Conservation (phyloP, 140 eudicot species). For the Senecio squalidus region DNA sequence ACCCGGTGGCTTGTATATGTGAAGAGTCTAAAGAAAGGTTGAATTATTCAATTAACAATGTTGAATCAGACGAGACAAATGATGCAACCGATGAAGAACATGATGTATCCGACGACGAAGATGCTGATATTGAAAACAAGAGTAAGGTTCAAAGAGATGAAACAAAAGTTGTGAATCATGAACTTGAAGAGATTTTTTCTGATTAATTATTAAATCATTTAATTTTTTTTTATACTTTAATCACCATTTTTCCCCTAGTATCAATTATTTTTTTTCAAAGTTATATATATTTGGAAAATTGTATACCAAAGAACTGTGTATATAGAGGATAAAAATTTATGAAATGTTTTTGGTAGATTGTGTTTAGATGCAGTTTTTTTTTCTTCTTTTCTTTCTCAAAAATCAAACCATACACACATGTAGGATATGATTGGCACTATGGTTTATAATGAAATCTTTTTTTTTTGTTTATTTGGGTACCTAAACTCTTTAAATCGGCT, state of each 20-base stretch:
- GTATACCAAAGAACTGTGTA: not conserved
- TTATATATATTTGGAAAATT: not conserved
- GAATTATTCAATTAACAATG: conserved; percentile 5
- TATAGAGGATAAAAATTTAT: not conserved
- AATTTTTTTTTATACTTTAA: not conserved
- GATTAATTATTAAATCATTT: conserved; percentile 12
- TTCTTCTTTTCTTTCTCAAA: too few species aligned
- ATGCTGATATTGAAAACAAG: conserved; percentile 22
- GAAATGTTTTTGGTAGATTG: not conserved
- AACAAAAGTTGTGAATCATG: conserved; percentile 25
- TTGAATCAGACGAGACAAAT: conserved; percentile 15
- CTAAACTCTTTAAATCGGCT: too few species aligned
- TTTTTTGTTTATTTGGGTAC: too few species aligned
- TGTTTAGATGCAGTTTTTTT: too few species aligned
- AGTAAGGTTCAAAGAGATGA: conserved; percentile 9
- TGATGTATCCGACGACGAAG: conserved; percentile 18
- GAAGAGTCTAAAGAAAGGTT: conserved; percentile 27
- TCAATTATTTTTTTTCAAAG: not conserved
- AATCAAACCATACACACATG: too few species aligned
- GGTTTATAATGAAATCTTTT: too few species aligned
- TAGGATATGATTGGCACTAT: too few species aligned
- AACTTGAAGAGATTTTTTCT: conserved; percentile 33
- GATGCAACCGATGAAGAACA: conserved; percentile 35
- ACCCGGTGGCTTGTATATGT: conserved; percentile 72
- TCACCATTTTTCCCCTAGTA: not conserved